Evolutionary conservation across 2,329 filamentous ascomycete species (phyloP).

Genomic region (Neonectria neomacrospora): DNA sequence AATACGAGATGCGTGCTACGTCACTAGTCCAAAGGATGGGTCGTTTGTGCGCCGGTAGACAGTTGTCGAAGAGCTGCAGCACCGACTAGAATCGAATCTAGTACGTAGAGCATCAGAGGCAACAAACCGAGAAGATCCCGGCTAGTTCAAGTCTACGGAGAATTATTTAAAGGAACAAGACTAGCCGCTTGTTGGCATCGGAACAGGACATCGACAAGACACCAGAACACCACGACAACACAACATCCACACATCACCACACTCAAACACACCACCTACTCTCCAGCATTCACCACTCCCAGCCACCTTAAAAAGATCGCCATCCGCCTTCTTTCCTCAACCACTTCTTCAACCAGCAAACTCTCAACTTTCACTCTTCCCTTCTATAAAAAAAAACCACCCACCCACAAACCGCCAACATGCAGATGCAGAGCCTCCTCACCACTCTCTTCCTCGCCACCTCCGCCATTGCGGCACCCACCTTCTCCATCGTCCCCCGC

Average conservation of each 20-base stretch:
- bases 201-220: not conserved
- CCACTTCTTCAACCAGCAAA: not conserved
- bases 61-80: slow-evolving; percentile 32
- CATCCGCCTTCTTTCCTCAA: slow-evolving; percentile 23
- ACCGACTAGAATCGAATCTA: not conserved
- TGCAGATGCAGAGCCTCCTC: slow-evolving; percentile 38
- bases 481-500: slow-evolving; percentile 26
- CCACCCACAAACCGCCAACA: slow-evolving; percentile 29
- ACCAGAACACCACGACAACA: not conserved
- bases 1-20: slow-evolving; percentile 45
- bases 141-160: not conserved
- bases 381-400: slow-evolving; percentile 2
- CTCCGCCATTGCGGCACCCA: slow-evolving; percentile 43
- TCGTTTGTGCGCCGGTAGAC: slow-evolving; percentile 26
- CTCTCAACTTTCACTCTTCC: slow-evolving; percentile 1
- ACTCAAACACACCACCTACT: not conserved
- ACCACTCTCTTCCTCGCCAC: slow-evolving; percentile 44
- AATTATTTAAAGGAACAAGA: slow-evolving; percentile 33
- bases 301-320: slow-evolving; percentile 30
- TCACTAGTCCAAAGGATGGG: slow-evolving; percentile 32
- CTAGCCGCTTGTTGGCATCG: slow-evolving; percentile 14
- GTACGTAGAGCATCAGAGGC: not conserved
- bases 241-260: slow-evolving; percentile 6
- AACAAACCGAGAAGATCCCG: not conserved
- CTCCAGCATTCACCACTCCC: slow-evolving; percentile 24